Base-by-base conservation (phyloP, 345 rosid species). In the Dovyalis caffra region DNA sequence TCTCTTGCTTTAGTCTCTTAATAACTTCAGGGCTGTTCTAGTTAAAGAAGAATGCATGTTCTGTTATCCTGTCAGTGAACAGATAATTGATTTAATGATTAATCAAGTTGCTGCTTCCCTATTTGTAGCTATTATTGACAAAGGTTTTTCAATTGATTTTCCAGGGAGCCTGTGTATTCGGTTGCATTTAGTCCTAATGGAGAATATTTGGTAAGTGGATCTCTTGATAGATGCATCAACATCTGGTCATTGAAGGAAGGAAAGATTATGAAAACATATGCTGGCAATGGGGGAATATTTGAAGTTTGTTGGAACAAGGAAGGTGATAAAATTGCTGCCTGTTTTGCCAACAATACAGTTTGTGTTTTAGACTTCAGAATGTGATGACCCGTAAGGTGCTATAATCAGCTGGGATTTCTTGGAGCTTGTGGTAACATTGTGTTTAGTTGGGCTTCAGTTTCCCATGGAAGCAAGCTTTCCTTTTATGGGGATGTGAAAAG, bases 281-380 rank as follows among this genome's bases (percentile, higher is more conserved):
- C 92, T 0, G 99, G 99, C 70, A 85, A 85, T 16, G 99, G 99
- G 25, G 97, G 97, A 6, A 90, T 96, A 20, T 96, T 90, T 70
- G 97, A 96, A 82, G 99, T 93, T 72, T 92, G 97, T 79, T 96
- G 99, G 98, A 96, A 90, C 38, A 96, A 90, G 80, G 98, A 96
- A 79, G 99, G 99, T 35, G 91, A 88, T 86, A 93, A 89, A 84
- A 91, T 96, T 60, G 99, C 99, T 61, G 98, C 95, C 8, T 96
- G 99, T 71, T 96, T 87, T 70, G 97, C 98, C 25, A 90, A 89
- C 87, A 89, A 90, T 70, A 84, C 95, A 0, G 97, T 92, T 1
- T 92, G 97, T 67, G 94, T 93, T 75, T 75, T 96, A 68, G 98
- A 96, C 78, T 96, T 93, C 75, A 91, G 94, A 85, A 90, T 96